Conservation (phyloP, 306 rosid species). For the Carpinus fangiana region DNA sequence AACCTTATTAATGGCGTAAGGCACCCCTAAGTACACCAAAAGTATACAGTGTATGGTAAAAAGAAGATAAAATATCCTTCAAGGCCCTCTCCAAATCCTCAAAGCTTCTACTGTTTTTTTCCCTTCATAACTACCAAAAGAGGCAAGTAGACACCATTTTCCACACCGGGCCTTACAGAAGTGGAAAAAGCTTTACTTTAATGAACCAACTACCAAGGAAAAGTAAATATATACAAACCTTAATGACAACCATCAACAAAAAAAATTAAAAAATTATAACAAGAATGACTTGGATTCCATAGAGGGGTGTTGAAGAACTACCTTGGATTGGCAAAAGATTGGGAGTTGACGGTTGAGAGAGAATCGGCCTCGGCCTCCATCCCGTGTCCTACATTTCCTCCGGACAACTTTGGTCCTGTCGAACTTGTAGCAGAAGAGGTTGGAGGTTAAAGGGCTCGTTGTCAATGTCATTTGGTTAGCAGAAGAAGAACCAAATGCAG, state of each 20-base stretch:
- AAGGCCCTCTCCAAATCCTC: no score
- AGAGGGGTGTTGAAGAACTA: constrained; percentile 24
- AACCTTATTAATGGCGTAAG: no score
- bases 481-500: constrained; percentile 1
- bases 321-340: constrained; percentile 57
- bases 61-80: no score
- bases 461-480: constrained; percentile 34
- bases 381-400: constrained; percentile 9
- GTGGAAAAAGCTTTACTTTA: no score
- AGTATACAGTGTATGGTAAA: no score
- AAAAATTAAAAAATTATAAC: no score
- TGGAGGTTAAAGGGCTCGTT: constrained; percentile 23
- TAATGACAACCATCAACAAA: no score
- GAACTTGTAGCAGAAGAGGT: constrained; percentile 25
- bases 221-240: background rate
- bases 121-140: no score
- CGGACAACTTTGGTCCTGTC: constrained; percentile 12
- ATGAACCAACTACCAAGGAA: background rate
- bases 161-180: no score
- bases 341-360: constrained; percentile 30
- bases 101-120: no score
- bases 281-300: background rate
- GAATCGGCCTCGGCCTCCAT: constrained; percentile 19
- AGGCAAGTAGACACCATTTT: no score
- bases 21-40: no score